Base-by-base conservation (phyloP, 495 filamentous ascomycete species). In the Trichoderma reesei region DNA sequence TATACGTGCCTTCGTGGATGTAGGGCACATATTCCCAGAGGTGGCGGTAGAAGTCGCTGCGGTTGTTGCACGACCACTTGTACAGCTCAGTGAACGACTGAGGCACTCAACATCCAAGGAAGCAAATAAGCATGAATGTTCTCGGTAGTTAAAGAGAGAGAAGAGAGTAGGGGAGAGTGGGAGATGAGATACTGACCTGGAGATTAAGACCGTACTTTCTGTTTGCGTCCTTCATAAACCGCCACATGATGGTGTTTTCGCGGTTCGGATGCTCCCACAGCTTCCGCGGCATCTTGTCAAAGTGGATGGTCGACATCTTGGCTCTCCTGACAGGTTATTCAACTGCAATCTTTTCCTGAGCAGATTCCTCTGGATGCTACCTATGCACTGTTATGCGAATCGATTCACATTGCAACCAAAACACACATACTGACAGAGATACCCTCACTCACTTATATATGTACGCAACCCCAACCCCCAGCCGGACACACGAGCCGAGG, bases 11-110 rank as follows among this genome's bases (percentile, higher is more conserved):
- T 44, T 78, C 77, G 68, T 88, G 76, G 63, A 93, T 84, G 46
- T 90, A 72, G 44, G 78, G 77, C 41, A 80, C 70, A 46, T 77
- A 77, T 36, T 85, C 75, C 75, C 88, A 90, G 63, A 85, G 68
- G 63, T 85, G 79, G 14, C 78, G 77, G 81, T 83, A 93, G 75
- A 93, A 93, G 39, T 80, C 74, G 7, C 83, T 72, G n/a, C 84
- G 80, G 63, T 83, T 73, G 13, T 76, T 73, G 46, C 87, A 74
- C 38, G 88, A 89, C 74, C 79, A 90, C 44, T 79, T 69, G 68
- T 88, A 85, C 8, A 92, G 76, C 13, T 88, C 85, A 66, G 80
- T 72, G 72, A 85, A 91, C 6, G 79, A 82, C 81, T 87, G 26
- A 26, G 26, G 1, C 26, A 26, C 26, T 26, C 26, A 26, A 26